Conservation (phyloP, 331 rosid genomes). For the Rosa hybrid region DNA sequence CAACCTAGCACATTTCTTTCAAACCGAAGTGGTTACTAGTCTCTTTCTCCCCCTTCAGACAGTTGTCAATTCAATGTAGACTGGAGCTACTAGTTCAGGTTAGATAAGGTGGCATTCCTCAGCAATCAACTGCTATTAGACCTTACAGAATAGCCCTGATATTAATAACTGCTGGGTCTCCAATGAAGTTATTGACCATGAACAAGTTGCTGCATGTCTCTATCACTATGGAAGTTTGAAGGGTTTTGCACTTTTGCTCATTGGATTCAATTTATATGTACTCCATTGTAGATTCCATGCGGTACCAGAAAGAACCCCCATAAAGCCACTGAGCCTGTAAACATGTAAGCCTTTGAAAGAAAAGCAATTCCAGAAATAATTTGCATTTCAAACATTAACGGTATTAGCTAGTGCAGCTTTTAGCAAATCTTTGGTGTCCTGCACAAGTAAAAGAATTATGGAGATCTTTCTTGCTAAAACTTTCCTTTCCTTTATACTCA, state of each 20-base stretch:
- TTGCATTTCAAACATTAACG: neutral
- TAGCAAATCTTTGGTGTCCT: neutral
- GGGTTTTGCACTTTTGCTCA: neutral
- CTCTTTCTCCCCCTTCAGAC: neutral
- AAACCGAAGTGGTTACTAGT: neutral
- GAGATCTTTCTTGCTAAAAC: neutral
- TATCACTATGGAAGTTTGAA: neutral
- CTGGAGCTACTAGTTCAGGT: neutral
- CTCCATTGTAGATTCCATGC: neutral
- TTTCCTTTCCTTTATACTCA: neutral
- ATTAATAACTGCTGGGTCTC: neutral
- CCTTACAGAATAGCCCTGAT: neutral
- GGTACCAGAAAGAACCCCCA: neutral
- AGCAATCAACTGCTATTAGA: neutral
- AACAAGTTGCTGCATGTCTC: neutral
- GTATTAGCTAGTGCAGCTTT: conserved; percentile 7
- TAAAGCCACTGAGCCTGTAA: neutral
- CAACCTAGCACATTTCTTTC: neutral
- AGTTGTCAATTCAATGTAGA: neutral
- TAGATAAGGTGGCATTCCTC: neutral
- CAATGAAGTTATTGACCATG: neutral
- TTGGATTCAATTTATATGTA: neutral
- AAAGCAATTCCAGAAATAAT: neutral
- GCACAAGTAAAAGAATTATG: neutral
- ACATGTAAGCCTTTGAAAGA: neutral